Evolutionary conservation across 2,329 filamentous ascomycete genomes (phyloP), one percentile per base, ranked within the genome.

Genomic region (Monosporascus sp.): DNA sequence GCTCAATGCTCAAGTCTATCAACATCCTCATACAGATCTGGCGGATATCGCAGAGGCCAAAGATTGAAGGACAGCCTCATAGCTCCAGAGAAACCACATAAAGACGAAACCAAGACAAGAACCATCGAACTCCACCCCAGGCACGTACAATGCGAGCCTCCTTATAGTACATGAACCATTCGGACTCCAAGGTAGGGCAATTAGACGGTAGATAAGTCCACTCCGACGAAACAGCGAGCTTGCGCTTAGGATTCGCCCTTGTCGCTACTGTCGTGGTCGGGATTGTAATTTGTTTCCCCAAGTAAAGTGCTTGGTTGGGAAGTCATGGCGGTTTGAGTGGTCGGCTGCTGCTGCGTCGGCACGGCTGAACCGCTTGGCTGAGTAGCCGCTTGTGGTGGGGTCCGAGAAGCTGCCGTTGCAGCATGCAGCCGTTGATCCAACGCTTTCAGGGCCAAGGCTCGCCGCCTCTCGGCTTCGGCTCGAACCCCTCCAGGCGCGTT

Each of bases 351-450:
- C 68, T 80, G 84, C 43, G 73, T 78, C 57, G 82, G 78, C 24
- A 84, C 76, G 4, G 79, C 79, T 8, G 82, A 79, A 9, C 80
- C 81, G 2, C 73, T 75, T 2, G 77, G 70, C 22, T 71, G 70
- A n/a, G 72, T 69, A 4, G 77, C 77, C 45, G 70, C 67, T 53
- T 65, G 68, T 14, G 68, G 65, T 6, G 65, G 60, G 53, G 68
- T 60, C 54, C 72, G 70, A 43, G 77, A 66, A 27, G 74, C 57
- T 11, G 53, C 77, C 17, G 88, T 87, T 3, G 91, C 90, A n/a
- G 90, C 88, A 69, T 94, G 89, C 50, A 99, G 76, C 58, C 94
- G 81, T 73, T 97, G 91, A 70, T 99, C 94, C 51, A 99, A 75
- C 3, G 92, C 93, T 67, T 93, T 93, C 52, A 99, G 78, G 1